phyloP scores from a whole-genome alignment of 768 basidiomycete genomes.

The Mycena latifolia region DNA sequence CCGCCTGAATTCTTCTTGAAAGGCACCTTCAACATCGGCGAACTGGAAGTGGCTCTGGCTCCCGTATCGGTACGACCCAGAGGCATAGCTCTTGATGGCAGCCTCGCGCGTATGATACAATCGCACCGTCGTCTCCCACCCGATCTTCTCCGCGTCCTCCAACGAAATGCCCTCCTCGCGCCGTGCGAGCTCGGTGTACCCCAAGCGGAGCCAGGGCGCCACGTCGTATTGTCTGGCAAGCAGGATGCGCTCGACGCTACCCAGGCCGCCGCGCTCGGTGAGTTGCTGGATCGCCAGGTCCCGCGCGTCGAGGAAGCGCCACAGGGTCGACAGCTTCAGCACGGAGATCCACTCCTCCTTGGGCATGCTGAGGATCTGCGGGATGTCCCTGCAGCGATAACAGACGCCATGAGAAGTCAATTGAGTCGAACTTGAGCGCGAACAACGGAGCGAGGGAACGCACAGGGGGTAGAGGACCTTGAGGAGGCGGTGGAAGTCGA shows the following conservation, averaged over 20 bases:
- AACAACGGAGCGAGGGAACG: no score
- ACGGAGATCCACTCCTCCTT: slow-evolving; percentile 46
- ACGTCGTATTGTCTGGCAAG: slow-evolving; percentile 48
- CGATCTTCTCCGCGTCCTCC: slow-evolving; percentile 34
- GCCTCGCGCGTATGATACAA: slow-evolving; percentile 28
- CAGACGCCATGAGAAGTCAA: no score
- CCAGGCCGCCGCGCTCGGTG: slow-evolving; percentile 15
- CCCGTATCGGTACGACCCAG: neutral
- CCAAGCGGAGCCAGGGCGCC: slow-evolving; percentile 47
- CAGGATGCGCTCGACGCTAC: slow-evolving; percentile 43
- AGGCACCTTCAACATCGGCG: slow-evolving; percentile 10
- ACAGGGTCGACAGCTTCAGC: slow-evolving; percentile 46
- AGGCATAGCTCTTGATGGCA: slow-evolving; percentile 18
- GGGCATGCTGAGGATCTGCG: slow-evolving; percentile 18
- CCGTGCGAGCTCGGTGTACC: slow-evolving; percentile 42
- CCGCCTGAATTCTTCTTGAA: slow-evolving; percentile 23
- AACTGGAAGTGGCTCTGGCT: slow-evolving; percentile 2
- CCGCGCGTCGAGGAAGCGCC: slow-evolving; percentile 42
- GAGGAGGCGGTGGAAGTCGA: slow-evolving; percentile 42
- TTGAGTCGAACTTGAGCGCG: no score
- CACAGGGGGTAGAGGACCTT: slow-evolving; percentile 43
- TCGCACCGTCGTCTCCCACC: slow-evolving; percentile 21
- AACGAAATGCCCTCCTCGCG: slow-evolving; percentile 39
- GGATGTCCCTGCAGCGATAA: slow-evolving; percentile 20
- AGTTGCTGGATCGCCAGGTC: slow-evolving; percentile 43